Conservation (phyloP, 1,284 basidiomycete species). For the Lentinula novae-zelandiae region DNA sequence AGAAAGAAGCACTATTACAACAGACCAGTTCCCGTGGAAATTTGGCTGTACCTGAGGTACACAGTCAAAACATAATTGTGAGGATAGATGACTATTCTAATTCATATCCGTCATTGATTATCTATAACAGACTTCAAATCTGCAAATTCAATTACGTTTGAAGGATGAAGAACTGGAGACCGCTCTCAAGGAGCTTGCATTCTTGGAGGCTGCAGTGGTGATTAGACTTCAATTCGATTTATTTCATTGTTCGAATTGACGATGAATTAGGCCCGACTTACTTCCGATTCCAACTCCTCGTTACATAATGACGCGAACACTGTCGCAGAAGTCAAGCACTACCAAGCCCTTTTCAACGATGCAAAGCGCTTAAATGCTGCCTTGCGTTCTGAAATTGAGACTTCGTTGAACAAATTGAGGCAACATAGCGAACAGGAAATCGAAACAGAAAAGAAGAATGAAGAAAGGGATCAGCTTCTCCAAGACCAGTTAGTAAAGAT, state of each 20-base stretch:
- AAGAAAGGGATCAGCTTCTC: slow-evolving; percentile 19
- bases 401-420: slow-evolving; percentile 26
- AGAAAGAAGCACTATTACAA: neutral
- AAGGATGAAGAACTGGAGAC: slow-evolving; percentile 44
- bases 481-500: neutral
- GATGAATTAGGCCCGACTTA: neutral
- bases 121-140: slow-evolving; percentile 9
- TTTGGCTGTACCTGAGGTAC: neutral
- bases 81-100: neutral
- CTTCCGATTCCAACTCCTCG: slow-evolving; percentile 41
- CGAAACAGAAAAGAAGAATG: neutral
- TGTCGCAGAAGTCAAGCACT: slow-evolving; percentile 27
- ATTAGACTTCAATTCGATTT: slow-evolving; percentile 22
- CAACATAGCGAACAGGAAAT: slow-evolving; percentile 21
- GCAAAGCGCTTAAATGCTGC: slow-evolving; percentile 46
- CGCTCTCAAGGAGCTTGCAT: slow-evolving; percentile 57
- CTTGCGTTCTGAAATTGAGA: slow-evolving; percentile 38
- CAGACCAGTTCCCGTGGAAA: neutral
- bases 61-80: neutral
- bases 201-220: slow-evolving; percentile 61
- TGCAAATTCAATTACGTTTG: slow-evolving; percentile 41
- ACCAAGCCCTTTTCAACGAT: slow-evolving; percentile 53
- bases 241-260: neutral
- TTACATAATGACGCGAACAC: slow-evolving; percentile 49
- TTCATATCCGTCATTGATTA: slow-evolving; percentile 6